These are phyloP conservation scores for Ophiognomonia clavigignenti-juglandacearum DNA, from an alignment of 2,329 filamentous ascomycete species.

Conservation along the genomic window DNA sequence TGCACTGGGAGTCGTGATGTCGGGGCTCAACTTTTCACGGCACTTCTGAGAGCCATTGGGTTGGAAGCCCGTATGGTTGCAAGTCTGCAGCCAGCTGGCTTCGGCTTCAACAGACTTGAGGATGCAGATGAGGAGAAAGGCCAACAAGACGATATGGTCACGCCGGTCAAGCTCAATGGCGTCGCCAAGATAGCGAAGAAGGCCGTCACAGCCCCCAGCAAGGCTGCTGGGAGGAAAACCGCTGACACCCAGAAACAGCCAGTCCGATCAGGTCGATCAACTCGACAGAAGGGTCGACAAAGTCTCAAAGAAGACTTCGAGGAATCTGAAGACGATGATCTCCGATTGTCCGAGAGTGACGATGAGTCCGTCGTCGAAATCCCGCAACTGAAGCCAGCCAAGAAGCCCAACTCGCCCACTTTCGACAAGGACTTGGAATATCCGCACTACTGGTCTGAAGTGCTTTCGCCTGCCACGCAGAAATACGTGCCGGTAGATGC, in stretches of 20 bases:
- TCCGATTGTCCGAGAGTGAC: slow-evolving; percentile 46
- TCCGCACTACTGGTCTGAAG: slow-evolving; percentile 92
- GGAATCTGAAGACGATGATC: slow-evolving; percentile 41
- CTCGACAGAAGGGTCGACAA: slow-evolving; percentile 5
- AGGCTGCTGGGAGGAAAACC: background rate
- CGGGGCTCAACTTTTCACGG: slow-evolving; percentile 85
- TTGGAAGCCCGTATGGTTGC: slow-evolving; percentile 80
- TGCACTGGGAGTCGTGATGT: slow-evolving; percentile 82
- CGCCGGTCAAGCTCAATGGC: slow-evolving; percentile 2
- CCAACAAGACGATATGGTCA: slow-evolving; percentile 15
- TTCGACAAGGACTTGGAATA: slow-evolving; percentile 76
- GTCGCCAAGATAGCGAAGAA: slow-evolving; percentile 13
- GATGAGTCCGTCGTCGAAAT: slow-evolving; percentile 57
- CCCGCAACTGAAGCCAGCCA: slow-evolving; percentile 30
- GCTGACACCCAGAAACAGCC: slow-evolving; percentile 1
- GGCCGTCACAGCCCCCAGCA: slow-evolving; percentile 9
- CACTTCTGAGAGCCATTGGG: slow-evolving; percentile 72
- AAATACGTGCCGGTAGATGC: slow-evolving; percentile 77
- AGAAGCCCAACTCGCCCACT: slow-evolving; percentile 27
- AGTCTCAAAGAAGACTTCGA: slow-evolving; percentile 25
- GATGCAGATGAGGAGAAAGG: slow-evolving; percentile 56
- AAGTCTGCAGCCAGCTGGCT: slow-evolving; percentile 80
- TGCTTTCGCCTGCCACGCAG: slow-evolving; percentile 74
- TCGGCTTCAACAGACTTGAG: slow-evolving; percentile 85
- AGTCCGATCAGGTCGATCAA: background rate